Conservation (phyloP, 1,284 basidiomycete genomes). For the Sphagnurus paluster region DNA sequence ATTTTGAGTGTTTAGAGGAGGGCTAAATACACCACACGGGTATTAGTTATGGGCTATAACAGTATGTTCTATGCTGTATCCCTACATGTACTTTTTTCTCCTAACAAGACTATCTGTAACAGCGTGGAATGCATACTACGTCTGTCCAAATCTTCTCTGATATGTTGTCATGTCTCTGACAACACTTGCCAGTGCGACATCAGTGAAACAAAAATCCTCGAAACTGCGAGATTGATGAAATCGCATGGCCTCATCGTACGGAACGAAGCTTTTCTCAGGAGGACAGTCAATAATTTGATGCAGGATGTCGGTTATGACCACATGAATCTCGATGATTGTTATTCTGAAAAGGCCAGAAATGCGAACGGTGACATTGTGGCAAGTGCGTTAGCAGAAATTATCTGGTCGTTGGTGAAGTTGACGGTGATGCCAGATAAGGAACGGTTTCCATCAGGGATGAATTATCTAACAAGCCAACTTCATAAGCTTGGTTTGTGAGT, state of each 20-base stretch:
- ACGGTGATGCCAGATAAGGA: slow-evolving; percentile 29
- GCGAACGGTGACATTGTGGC: slow-evolving; percentile 44
- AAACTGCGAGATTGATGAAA: slow-evolving; percentile 47
- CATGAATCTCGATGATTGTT: slow-evolving; percentile 57
- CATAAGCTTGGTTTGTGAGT: slow-evolving; percentile 50
- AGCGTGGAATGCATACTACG: slow-evolving; percentile 65
- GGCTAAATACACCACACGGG: slow-evolving; percentile 1
- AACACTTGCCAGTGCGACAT: slow-evolving; percentile 47
- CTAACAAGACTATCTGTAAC: background rate
- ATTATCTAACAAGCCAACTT: slow-evolving; percentile 42
- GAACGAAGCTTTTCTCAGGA: slow-evolving; percentile 17
- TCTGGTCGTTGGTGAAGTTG: too few relatives aligned
- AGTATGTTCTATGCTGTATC: slow-evolving; percentile 27
- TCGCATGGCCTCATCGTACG: slow-evolving; percentile 45
- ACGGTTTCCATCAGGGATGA: slow-evolving; percentile 46
- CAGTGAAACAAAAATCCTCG: slow-evolving; percentile 47
- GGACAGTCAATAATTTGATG: background rate
- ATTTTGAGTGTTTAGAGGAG: background rate
- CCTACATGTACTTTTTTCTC: background rate
- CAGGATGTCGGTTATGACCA: slow-evolving; percentile 51
- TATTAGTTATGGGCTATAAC: slow-evolving; percentile 48
- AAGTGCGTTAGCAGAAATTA: slow-evolving; percentile 24
- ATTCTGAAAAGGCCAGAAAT: slow-evolving; percentile 47
- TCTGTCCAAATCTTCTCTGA: slow-evolving; percentile 24
- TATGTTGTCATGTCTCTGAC: slow-evolving; percentile 3